Percentiles rank a stretch among this genome's conserved stretches.
Conservation (phyloP, 805 yeast species). For the Sugiyamaella valdiviana region DNA sequence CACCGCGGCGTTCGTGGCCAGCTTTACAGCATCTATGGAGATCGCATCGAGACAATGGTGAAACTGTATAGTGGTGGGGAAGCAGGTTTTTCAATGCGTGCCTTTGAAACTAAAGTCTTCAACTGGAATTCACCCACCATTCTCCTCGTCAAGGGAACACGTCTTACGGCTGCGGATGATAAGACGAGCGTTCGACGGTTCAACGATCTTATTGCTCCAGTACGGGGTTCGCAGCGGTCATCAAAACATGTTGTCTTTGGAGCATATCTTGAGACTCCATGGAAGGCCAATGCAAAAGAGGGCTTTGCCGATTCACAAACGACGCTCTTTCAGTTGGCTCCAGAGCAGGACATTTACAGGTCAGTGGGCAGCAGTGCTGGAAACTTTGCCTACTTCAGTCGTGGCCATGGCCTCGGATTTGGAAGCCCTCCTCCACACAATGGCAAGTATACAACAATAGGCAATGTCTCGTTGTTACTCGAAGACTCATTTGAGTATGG, state of each 20-base stretch:
- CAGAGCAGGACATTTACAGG: slow-evolving; percentile 53
- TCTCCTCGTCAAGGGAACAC: slow-evolving; percentile 59
- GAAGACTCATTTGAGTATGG: slow-evolving; percentile 78
- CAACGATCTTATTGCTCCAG: slow-evolving; percentile 24
- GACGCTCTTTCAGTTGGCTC: slow-evolving; percentile 60
- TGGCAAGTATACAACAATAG: slow-evolving; percentile 40
- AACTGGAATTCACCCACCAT: slow-evolving; percentile 90
- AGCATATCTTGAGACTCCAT: slow-evolving; percentile 60
- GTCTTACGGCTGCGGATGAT: slow-evolving; percentile 18
- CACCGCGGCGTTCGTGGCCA: slow-evolving; percentile 38
- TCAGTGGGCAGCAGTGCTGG: slow-evolving; percentile 29
- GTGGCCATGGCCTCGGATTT: slow-evolving; percentile 69
- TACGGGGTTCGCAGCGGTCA: slow-evolving; percentile 5
- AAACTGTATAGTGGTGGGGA: slow-evolving; percentile 67
- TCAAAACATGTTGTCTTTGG: slow-evolving; percentile 46
- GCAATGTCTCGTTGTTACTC: slow-evolving; percentile 71
- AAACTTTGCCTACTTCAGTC: slow-evolving; percentile 49
- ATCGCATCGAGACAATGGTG: slow-evolving; percentile 33
- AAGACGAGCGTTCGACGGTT: slow-evolving; percentile 18
- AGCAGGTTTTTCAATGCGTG: slow-evolving; percentile 81
- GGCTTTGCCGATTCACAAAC: slow-evolving; percentile 61
- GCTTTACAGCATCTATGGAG: slow-evolving; percentile 35
- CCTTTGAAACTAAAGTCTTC: slow-evolving; percentile 74
- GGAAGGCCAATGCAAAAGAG: slow-evolving; percentile 68
- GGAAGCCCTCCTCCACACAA: slow-evolving; percentile 62